Conservation (phyloP, 164 flowering plant genomes). For the Protea cynaroides region DNA sequence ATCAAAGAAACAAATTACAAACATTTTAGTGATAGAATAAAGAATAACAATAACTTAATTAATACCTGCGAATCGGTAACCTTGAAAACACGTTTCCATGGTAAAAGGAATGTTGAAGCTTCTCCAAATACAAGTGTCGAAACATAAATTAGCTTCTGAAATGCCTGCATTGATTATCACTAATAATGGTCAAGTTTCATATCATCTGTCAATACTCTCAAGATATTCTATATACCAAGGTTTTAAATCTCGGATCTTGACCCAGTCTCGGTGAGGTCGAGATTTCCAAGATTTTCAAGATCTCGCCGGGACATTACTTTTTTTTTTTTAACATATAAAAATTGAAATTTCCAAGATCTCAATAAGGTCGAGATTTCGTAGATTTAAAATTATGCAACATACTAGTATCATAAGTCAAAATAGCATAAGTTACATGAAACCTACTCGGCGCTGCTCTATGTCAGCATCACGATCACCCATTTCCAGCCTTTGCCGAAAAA, state of each 20-base stretch:
- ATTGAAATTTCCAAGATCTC: no score
- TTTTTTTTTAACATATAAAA: no score
- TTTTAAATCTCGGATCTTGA: no score
- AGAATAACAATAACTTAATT: no score
- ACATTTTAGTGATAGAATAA: background rate
- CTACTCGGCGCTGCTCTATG: conserved; percentile 83
- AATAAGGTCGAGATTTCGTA: no score
- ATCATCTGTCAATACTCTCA: conserved; percentile 3
- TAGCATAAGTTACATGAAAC: conserved; percentile 19
- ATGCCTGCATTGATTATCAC: conserved; percentile 89
- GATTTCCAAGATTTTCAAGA: no score
- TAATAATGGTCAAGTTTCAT: conserved; percentile 46
- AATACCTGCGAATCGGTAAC: conserved; percentile 94
- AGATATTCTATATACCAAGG: no score
- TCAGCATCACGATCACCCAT: conserved; percentile 88
- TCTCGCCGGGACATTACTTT: no score
- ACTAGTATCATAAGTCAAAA: no score
- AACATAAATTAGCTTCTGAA: conserved; percentile 94
- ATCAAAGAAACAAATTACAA: conserved; percentile 1
- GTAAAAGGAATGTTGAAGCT: conserved; percentile 90
- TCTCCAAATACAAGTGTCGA: conserved; percentile 95
- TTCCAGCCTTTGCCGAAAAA: conserved; percentile 91
- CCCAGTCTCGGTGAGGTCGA: no score
- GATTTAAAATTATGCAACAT: no score
- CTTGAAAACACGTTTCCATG: conserved; percentile 98